Evolutionary conservation across 176 grass and related monocot genomes (phyloP).

Genomic region (Oryza officinalis): DNA sequence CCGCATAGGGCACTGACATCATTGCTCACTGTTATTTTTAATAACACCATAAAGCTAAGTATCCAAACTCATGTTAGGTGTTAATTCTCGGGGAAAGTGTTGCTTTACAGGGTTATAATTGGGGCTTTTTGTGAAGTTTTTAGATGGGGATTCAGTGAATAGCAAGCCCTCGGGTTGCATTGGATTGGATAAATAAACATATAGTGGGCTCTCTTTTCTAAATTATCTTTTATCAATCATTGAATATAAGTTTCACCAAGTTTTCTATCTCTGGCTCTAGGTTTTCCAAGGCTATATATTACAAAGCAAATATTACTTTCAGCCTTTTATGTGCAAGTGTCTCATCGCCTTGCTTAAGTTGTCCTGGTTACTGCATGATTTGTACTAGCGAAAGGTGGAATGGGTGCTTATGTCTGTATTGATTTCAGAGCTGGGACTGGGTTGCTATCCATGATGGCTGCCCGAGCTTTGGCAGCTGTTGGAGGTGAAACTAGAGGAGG

Average conservation of each 20-base stretch:
- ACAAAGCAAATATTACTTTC: not conserved
- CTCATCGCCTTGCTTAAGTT: not conserved
- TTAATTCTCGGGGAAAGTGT: not conserved
- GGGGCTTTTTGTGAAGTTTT: not conserved
- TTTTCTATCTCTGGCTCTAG: not conserved
- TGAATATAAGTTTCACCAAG: not conserved
- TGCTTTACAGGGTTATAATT: not conserved
- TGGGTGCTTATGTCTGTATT: constrained; percentile 34
- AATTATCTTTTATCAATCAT: not conserved
- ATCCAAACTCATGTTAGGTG: not conserved
- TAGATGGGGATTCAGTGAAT: not conserved
- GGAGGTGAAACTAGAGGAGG: constrained; percentile 50
- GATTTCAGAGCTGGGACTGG: constrained; percentile 81
- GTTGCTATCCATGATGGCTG: constrained; percentile 90
- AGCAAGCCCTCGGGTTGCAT: not conserved
- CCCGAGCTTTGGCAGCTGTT: constrained; percentile 49
- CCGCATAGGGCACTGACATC: not conserved
- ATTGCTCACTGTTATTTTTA: not conserved
- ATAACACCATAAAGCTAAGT: not conserved
- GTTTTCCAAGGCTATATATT: not conserved
- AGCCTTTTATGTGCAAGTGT: not conserved
- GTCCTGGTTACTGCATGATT: not conserved
- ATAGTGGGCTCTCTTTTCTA: not conserved
- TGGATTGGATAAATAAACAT: not conserved
- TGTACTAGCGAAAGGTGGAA: constrained; percentile 17